A percentile compares a stretch with the other conserved stretches of the same genome.
These are phyloP conservation scores for Taphrina pruni DNA, from an alignment of 1,139 yeast species.

Conservation along the genomic window DNA sequence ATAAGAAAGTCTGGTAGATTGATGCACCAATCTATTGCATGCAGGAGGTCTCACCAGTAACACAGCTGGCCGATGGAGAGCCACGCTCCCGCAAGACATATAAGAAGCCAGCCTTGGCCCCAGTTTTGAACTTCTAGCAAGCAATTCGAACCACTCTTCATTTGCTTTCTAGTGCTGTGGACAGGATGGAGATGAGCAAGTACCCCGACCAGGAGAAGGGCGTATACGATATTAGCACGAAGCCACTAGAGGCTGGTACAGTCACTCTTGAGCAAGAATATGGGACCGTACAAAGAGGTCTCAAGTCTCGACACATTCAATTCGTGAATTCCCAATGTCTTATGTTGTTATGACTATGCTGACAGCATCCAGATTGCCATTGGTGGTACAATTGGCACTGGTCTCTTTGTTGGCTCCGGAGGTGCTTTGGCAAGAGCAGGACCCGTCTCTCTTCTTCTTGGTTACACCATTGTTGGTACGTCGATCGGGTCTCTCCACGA, in stretches of 20 bases:
- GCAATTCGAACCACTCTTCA: neutral
- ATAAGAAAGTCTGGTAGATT: neutral
- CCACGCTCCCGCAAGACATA: neutral
- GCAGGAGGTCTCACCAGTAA: neutral
- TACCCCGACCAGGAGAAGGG: slow-evolving; percentile 21
- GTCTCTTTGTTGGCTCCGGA: slow-evolving; percentile 69
- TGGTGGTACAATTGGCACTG: slow-evolving; percentile 67
- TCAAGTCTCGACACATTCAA: slow-evolving; percentile 59
- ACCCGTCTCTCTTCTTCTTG: slow-evolving; percentile 65
- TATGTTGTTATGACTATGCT: neutral
- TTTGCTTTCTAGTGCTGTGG: neutral
- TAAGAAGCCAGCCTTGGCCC: neutral
- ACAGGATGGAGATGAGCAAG: slow-evolving; percentile 16
- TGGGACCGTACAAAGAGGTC: slow-evolving; percentile 56
- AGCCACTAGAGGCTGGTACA: slow-evolving; percentile 10
- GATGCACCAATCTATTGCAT: neutral
- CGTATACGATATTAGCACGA: slow-evolving; percentile 15
- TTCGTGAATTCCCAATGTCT: neutral
- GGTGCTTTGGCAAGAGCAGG: slow-evolving; percentile 67
- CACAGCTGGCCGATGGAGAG: neutral
- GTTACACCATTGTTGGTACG: slow-evolving; percentile 64
- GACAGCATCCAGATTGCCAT: slow-evolving; percentile 63
- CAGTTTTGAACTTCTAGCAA: neutral
- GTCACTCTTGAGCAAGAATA: slow-evolving; percentile 9
- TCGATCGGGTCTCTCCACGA: slow-evolving; percentile 54